Conservation (phyloP, 169 alveolate species). For the Condylostoma magnum region DNA sequence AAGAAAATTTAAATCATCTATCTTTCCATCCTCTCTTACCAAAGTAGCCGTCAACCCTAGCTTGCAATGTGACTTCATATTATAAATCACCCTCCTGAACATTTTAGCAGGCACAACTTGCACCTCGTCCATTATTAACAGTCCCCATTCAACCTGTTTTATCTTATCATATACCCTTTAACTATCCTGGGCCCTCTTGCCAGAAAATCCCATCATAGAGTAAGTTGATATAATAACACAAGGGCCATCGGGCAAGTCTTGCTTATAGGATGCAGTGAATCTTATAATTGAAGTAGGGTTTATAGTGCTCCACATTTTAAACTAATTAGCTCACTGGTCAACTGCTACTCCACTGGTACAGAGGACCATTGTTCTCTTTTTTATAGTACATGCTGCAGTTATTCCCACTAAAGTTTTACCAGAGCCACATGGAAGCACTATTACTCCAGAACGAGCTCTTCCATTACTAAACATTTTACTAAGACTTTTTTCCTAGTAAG, state of each 20-base stretch:
- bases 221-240: constrained; percentile 95
- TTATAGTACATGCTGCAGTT: constrained; percentile 96
- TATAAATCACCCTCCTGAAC: constrained; percentile 88
- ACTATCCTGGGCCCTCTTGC: constrained; percentile 88
- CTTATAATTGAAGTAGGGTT: constrained; percentile 84
- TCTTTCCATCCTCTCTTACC: constrained; percentile 98
- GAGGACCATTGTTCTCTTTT: constrained; percentile 91
- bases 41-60: constrained; percentile 99
- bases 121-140: constrained; percentile 97
- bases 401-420: constrained; percentile 99
- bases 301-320: constrained; percentile 88
- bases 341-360: constrained; percentile 92
- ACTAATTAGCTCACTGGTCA: constrained; percentile 90
- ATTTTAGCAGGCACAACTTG: constrained; percentile 98
- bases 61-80: constrained; percentile 93
- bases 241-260: constrained; percentile 65
- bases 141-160: constrained; percentile 96
- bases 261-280: constrained; percentile 95
- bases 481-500: constrained; percentile 93
- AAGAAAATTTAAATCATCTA: constrained; percentile 96
- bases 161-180: constrained; percentile 83
- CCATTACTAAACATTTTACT: constrained; percentile 97
- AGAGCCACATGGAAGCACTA: constrained; percentile 99
- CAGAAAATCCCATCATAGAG: constrained; percentile 93
- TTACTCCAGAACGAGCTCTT: constrained; percentile 98